Conservation (phyloP, 2,329 filamentous ascomycete species). For the Microdochium bolleyi region DNA sequence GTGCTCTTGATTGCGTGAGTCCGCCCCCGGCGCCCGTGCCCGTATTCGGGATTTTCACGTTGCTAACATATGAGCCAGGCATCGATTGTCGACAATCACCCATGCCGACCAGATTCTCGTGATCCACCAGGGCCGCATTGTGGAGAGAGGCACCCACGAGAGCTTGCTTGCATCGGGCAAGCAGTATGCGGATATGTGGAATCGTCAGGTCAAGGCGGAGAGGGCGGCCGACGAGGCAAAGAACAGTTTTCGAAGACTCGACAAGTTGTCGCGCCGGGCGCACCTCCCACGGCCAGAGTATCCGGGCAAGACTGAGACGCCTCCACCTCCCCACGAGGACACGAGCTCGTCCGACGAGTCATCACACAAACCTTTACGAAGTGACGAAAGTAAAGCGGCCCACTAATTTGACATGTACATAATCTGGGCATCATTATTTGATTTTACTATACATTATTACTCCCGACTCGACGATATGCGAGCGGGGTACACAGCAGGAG, state of each 20-base stretch:
- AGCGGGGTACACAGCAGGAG: no score
- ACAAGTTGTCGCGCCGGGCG: not conserved
- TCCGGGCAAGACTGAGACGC: not conserved
- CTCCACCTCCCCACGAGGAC: not conserved
- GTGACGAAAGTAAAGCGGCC: not conserved
- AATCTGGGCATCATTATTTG: not conserved
- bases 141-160: conserved; percentile 71
- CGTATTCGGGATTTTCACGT: not conserved
- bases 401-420: not conserved
- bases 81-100: conserved; percentile 78
- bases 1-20: conserved; percentile 89
- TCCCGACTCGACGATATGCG: no score
- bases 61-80: conserved; percentile 29
- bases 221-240: conserved; percentile 43
- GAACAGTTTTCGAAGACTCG: not conserved
- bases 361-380: not conserved
- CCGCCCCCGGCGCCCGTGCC: not conserved
- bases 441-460: not conserved
- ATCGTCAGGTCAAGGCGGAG: conserved; percentile 76
- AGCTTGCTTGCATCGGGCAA: conserved; percentile 64
- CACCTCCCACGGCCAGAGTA: not conserved
- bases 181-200: conserved; percentile 80
- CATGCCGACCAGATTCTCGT: conserved; percentile 82
- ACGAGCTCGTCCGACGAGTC: not conserved
- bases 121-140: conserved; percentile 66